Percentiles rank a stretch among this genome's conserved stretches.
Evolutionary conservation across 2,329 filamentous ascomycete species (phyloP).

Genomic region (Aspergillus sp.): DNA sequence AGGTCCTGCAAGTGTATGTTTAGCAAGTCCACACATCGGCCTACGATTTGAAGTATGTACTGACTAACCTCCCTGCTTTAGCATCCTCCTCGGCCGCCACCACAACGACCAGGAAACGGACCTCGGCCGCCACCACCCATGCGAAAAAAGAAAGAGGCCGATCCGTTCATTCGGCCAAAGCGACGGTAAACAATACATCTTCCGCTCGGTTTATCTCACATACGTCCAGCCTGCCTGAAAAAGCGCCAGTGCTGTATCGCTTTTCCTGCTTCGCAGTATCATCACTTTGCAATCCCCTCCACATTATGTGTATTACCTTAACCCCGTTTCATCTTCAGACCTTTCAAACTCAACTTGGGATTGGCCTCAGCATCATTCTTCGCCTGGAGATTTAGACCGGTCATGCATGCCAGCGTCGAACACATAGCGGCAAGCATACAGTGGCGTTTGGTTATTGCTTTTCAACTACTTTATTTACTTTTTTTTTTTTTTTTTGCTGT

Average conservation of each 20-base stretch:
- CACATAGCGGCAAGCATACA: constrained; percentile 11
- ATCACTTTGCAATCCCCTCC: neutral
- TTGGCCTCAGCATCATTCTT: neutral
- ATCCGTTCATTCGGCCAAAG: constrained; percentile 45
- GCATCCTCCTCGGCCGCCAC: constrained; percentile 20
- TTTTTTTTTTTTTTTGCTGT: neutral
- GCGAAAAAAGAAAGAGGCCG: constrained; percentile 41
- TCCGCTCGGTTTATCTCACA: neutral
- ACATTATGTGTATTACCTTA: neutral
- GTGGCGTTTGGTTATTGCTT: constrained; percentile 11
- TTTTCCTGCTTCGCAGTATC: neutral
- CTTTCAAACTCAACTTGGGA: neutral
- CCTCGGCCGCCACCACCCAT: constrained; percentile 31
- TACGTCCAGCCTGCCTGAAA: neutral
- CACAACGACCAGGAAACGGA: constrained; percentile 19
- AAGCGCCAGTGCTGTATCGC: neutral
- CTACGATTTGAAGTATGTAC: constrained; percentile 1
- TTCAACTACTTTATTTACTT: neutral
- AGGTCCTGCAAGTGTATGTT: constrained; percentile 23
- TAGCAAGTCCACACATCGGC: neutral
- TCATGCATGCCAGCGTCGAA: neutral
- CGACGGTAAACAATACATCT: constrained; percentile 21
- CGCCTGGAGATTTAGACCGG: neutral
- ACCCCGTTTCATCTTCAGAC: neutral
- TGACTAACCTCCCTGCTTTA: constrained; percentile 18